These are phyloP conservation scores for Sugiyamaella mastotermitis DNA, from an alignment of 805 yeast species.

Conservation along the genomic window DNA sequence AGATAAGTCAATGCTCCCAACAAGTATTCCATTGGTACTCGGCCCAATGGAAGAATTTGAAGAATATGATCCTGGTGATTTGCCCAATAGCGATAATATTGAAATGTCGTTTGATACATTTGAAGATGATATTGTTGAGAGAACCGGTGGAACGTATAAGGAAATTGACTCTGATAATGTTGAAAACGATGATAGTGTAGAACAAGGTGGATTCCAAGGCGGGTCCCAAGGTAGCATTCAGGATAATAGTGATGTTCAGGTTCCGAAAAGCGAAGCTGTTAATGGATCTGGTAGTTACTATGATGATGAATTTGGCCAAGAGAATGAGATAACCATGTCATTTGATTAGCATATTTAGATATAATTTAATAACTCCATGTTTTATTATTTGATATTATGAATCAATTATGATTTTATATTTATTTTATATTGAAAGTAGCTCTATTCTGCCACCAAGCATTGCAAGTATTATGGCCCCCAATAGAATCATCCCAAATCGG, in stretches of 20 bases:
- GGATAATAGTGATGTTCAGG: too few relatives aligned
- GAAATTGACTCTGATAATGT: too few relatives aligned
- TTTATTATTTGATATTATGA: slow-evolving; percentile 3
- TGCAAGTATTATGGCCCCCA: slow-evolving; percentile 19
- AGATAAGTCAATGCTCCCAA: slow-evolving; percentile 4
- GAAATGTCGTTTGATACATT: slow-evolving; percentile 24
- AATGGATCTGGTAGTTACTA: too few relatives aligned
- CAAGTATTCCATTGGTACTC: neutral
- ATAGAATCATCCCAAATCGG: slow-evolving; percentile 14
- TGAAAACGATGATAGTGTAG: too few relatives aligned
- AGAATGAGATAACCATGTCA: slow-evolving; percentile 17
- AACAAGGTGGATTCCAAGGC: too few relatives aligned
- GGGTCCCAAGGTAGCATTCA: too few relatives aligned
- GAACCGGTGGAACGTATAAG: slow-evolving; percentile 16
- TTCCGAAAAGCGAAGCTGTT: too few relatives aligned
- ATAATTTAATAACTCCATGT: slow-evolving; percentile 7
- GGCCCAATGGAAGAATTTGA: slow-evolving; percentile 7
- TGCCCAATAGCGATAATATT: slow-evolving; percentile 14
- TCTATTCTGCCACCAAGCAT: slow-evolving; percentile 21
- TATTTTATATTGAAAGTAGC: slow-evolving; percentile 9
- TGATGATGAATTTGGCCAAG: slow-evolving; percentile 5
- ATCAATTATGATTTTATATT: neutral
- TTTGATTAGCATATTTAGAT: slow-evolving; percentile 14
- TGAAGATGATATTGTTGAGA: slow-evolving; percentile 23
- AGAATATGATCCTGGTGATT: slow-evolving; percentile 13